Evolutionary conservation across 345 rosid species (phyloP), one percentile per base, ranked within the genome.

Genomic region (Dipteronia dyeriana): DNA sequence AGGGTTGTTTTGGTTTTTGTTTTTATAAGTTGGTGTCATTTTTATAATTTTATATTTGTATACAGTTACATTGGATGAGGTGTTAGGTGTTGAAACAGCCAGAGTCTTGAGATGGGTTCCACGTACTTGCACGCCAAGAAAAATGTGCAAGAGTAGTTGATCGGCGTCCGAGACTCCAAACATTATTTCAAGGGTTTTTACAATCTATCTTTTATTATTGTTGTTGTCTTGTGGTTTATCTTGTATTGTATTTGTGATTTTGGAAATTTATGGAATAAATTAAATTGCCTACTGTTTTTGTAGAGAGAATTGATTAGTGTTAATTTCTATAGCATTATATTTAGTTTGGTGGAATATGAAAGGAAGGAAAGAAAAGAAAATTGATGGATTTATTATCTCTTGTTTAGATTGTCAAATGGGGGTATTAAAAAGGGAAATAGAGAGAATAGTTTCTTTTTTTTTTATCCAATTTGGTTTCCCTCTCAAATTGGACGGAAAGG

Each of bases 71-170:
- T 60, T 66, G 66, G 66, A 41, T 23, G 39, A 22, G n/a, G 43
- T 5, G 64, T n/a, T 34, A 22, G n/a, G 43, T 5, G 64, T n/a
- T 34, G 49, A 31, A 67, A 51, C 5, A 8, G 17, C 51, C 68
- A 1, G 63, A 68, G 70, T 78, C 51, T 85, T 84, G 89, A 77
- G 91, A 87, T 80, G 91, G 78, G 86, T 70, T 80, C 80, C 78
- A 56, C 85, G 77, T 26, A 34, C 38, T 34, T 34, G 38, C 38
- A 34, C 75, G 83, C 80, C 49, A 63, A 49, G 49, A 79, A 49
- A 69, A 38, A 76, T 83, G 61, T 83, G 68, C 71, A 68, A 84
- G 78, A 84, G 82, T 63, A 12, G 86, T 62, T 76, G 81, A 80
- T 41, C 45, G 8, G 81, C 87, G 81, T 86, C 90, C 87, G 73